phyloP scores from a whole-genome alignment of 129 eudicot species.

The Calendula officinalis region DNA sequence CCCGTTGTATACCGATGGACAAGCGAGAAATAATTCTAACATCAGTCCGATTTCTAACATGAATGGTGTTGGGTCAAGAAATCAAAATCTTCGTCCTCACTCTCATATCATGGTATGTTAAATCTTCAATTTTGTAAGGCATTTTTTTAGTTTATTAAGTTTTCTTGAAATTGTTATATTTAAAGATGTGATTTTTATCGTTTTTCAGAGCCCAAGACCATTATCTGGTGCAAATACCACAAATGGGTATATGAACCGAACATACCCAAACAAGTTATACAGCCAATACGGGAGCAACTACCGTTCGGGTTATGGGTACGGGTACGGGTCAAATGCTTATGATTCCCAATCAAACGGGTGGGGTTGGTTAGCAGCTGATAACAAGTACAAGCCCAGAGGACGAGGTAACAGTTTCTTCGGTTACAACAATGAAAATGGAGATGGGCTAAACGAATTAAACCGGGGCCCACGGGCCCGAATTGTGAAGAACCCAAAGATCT shows the following conservation, averaged over 20 bases:
- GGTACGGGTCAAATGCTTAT: constrained; percentile 48
- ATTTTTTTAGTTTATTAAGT: neutral
- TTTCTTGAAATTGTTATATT: neutral
- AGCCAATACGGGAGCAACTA: constrained; percentile 47
- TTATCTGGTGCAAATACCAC: constrained; percentile 43
- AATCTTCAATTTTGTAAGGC: neutral
- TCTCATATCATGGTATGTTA: constrained; percentile 47
- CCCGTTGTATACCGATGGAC: constrained; percentile 43
- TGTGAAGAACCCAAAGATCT: constrained; percentile 40
- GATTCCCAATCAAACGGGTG: constrained; percentile 40
- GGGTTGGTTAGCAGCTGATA: constrained; percentile 58
- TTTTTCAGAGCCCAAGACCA: constrained; percentile 51
- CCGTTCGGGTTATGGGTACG: constrained; percentile 59
- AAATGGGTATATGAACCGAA: constrained; percentile 52
- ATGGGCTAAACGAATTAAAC: constrained; percentile 78
- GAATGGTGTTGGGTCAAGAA: constrained; percentile 37
- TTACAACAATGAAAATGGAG: constrained; percentile 53
- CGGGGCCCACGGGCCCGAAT: constrained; percentile 69
- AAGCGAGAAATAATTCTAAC: constrained; percentile 29
- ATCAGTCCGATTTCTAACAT: constrained; percentile 10
- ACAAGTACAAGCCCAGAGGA: constrained; percentile 64
- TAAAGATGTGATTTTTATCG: constrained; percentile 13
- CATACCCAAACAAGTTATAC: constrained; percentile 52
- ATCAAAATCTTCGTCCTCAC: constrained; percentile 51
- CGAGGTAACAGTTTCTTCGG: constrained; percentile 50